Evolutionary conservation across 768 basidiomycete species (phyloP).

Genomic region (Pleurotus djamor): DNA sequence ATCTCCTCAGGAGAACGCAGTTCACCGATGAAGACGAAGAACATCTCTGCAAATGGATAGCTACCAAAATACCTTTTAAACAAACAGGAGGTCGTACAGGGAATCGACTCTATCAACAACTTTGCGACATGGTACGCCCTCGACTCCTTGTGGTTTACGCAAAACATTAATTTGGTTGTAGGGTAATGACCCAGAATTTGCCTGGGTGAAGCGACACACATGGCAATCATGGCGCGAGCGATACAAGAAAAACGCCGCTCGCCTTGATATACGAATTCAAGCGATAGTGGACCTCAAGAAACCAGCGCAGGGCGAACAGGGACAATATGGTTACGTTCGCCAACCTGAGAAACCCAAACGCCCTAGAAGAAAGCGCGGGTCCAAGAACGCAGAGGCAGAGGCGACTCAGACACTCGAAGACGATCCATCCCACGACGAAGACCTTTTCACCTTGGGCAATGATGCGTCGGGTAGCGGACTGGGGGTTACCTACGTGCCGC

Average conservation of each 20-base stretch:
- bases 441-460: neutral
- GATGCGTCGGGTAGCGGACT: neutral
- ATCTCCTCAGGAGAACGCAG: conserved; percentile 58
- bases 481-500: neutral
- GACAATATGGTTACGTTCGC: conserved; percentile 81
- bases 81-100: conserved; percentile 81
- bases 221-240: conserved; percentile 92
- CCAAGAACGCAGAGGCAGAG: conserved; percentile 20
- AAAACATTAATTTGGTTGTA: conserved; percentile 18
- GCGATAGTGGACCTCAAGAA: conserved; percentile 70
- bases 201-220: conserved; percentile 80
- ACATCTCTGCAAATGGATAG: conserved; percentile 76
- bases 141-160: neutral
- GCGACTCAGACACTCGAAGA: conserved; percentile 6
- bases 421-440: neutral
- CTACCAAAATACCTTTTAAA: conserved; percentile 80
- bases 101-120: conserved; percentile 79
- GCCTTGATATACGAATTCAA: conserved; percentile 64
- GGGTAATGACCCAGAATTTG: conserved; percentile 68
- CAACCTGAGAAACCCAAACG: conserved; percentile 64
- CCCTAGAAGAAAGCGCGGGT: conserved; percentile 44
- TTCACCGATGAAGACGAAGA: conserved; percentile 79
- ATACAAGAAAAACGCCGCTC: conserved; percentile 78
- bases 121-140: conserved; percentile 62
- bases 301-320: conserved; percentile 69